Base-by-base conservation (phyloP, 257 asterid species). In the Schizonepeta tenuifolia region DNA sequence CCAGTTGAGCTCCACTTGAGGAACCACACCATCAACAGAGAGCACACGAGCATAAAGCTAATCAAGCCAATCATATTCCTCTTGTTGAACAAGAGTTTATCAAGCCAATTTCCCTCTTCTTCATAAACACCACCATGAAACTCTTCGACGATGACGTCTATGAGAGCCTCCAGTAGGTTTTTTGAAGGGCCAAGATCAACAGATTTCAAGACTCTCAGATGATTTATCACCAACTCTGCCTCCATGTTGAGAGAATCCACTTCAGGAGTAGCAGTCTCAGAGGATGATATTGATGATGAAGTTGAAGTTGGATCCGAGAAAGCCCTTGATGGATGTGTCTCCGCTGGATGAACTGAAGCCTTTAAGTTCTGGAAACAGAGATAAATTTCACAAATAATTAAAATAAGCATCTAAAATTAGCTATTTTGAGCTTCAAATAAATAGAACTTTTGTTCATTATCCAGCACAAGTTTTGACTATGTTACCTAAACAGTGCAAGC, bases 111-210 rank as follows among this genome's bases (percentile, higher is more conserved):
- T 53, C 70, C 77, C 68, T 72, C 77, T 65, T 85, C 88, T 65
- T 78, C 83, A 41, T 80, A 63, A 59, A 70, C 65, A 55, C 83
- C 87, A 61, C 76, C 87, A 46, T 38, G 49, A 35, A 81, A 35
- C 61, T 87, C 92, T 66, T 88, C 77, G 49, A 86, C 64, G 65
- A 75, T 15, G 60, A 70, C n/a, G 11, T 74, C 77, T 40, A 88
- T 50, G 58, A 84, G 62, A 59, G 83, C 84, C 59, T 85, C 90
- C 78, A 92, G 66, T 69, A 92, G 71, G 76, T 73, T 85, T 86
- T 81, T 83, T 35, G 87, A 83, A 13, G 63, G 74, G 70, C 83
- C 85, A 55, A 82, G n/a, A 40, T 78, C 85, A 35, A 63, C 67
- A 13, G 90, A 84, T 43, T 81, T 83, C 77, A 69, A 4, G 67